Base-by-base conservation (phyloP, 2,329 filamentous ascomycete species). In the Fusarium sp. region DNA sequence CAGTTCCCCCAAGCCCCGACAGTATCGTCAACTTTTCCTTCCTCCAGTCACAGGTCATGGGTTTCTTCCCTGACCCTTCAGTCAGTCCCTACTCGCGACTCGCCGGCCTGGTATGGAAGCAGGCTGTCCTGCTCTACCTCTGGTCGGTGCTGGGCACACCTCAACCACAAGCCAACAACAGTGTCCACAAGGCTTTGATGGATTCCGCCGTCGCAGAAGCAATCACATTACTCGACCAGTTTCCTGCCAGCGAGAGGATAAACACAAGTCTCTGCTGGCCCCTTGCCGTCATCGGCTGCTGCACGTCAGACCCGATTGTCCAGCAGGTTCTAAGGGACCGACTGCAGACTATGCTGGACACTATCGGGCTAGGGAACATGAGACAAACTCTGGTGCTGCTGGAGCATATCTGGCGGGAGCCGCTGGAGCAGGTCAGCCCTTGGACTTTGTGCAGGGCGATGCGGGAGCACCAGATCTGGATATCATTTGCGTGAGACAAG, bases 391-490 rank as follows among this genome's bases (percentile, higher is more conserved):
- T 85, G 13, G 77, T 81, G 4, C 65, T 87, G 0, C 73, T 87
- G 7, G 83, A 86, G 22, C 82, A 82, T 65, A 81, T 87, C 42
- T 87, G 86, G 86, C 78, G 77, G 25, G 74, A 80, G 61, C 79
- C 83, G 0, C 56, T 64, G 0, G 77, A 78, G 1, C 66, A 79
- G 6, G 76, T 79, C 0, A 81, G 82, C 5, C 86, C 86, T 2
- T 87, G 86, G 86, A 82, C 79, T 54, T 79, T 87, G 27, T 85
- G 82, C 58, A 80, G 80, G 13, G 81, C 83, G n/a, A 87, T 87
- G 85, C 81, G 85, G 36, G 79, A 85, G 29, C 80, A 84, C 40
- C 83, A 85, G 66, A 86, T 87, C 35, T 86, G 84, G 85, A 86
- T 86, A 45, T 87, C 85, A 4, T 87, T 87, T 79, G 86, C 85